Percentiles rank a stretch among this genome's conserved stretches.
Evolutionary conservation across 768 basidiomycete species (phyloP).

Genomic region (Tulasnella sp.): DNA sequence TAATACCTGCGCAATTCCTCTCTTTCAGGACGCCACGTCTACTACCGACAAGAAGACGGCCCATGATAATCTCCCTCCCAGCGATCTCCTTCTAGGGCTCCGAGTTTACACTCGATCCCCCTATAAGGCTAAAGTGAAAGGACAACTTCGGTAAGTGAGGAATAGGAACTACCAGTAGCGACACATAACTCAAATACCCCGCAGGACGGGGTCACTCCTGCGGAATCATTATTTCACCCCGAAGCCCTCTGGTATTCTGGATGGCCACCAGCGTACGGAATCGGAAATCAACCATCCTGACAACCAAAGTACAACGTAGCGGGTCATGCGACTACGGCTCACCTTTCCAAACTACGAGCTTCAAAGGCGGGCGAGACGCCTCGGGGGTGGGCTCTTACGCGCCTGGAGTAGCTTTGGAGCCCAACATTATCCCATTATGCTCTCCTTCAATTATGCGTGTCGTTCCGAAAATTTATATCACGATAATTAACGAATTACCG

Average conservation of each 20-base stretch:
- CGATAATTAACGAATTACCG: background rate
- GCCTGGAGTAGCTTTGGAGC: constrained; percentile 7
- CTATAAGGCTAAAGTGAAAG: background rate
- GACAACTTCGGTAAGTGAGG: constrained; percentile 8
- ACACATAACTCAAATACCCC: background rate
- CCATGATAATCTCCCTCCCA: background rate
- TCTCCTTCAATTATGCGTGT: background rate
- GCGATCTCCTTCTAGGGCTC: constrained; percentile 9
- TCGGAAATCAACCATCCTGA: background rate
- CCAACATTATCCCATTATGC: background rate
- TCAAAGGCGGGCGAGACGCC: too few relatives aligned
- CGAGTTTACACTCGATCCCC: constrained; percentile 3
- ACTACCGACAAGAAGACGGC: too few relatives aligned
- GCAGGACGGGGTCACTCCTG: background rate
- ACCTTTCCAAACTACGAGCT: background rate
- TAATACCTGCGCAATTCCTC: background rate
- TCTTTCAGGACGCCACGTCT: background rate
- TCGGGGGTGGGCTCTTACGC: background rate
- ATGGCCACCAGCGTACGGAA: background rate
- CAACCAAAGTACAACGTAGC: background rate
- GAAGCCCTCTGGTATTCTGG: background rate
- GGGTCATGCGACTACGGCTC: background rate
- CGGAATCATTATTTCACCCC: background rate
- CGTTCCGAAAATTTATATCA: background rate
- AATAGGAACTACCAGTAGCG: background rate